phyloP scores from a whole-genome alignment of 2,329 filamentous ascomycete species.

The Diaporthe longicolla region DNA sequence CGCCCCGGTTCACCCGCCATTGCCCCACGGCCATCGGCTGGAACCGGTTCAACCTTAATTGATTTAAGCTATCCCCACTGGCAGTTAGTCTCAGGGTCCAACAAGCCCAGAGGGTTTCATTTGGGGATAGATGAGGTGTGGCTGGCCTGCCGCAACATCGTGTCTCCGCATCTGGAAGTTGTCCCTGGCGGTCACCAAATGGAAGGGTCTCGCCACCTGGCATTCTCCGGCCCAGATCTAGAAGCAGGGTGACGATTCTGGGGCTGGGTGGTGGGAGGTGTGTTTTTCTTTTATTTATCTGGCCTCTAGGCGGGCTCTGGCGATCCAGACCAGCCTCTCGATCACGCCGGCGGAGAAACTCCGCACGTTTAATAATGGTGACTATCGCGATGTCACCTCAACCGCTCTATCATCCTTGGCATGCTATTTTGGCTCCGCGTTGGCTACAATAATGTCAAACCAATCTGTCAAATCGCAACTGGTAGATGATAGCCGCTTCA shows the following conservation, averaged over 20 bases:
- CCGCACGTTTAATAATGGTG: conserved; percentile 30
- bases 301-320: neutral
- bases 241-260: neutral
- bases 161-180: conserved; percentile 14
- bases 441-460: conserved; percentile 17
- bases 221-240: conserved; percentile 12
- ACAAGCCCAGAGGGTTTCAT: conserved; percentile 15
- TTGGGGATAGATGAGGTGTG: conserved; percentile 33
- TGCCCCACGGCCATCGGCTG: neutral
- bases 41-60: conserved; percentile 35
- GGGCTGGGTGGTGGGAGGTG: neutral
- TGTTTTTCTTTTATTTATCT: conserved; percentile 6
- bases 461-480: conserved; percentile 1
- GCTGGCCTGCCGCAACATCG: conserved; percentile 26
- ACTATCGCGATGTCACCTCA: conserved; percentile 24
- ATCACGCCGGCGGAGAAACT: conserved; percentile 19
- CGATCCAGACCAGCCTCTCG: conserved; percentile 19
- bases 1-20: conserved; percentile 21
- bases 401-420: conserved; percentile 1
- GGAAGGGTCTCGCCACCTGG: conserved; percentile 21
- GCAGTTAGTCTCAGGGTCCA: conserved; percentile 26
- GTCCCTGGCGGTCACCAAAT: conserved; percentile 28
- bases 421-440: conserved; percentile 13
- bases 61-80: conserved; percentile 34
- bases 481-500: neutral